Conservation (phyloP, 805 yeast species). For the Candida xiaguanensis region DNA sequence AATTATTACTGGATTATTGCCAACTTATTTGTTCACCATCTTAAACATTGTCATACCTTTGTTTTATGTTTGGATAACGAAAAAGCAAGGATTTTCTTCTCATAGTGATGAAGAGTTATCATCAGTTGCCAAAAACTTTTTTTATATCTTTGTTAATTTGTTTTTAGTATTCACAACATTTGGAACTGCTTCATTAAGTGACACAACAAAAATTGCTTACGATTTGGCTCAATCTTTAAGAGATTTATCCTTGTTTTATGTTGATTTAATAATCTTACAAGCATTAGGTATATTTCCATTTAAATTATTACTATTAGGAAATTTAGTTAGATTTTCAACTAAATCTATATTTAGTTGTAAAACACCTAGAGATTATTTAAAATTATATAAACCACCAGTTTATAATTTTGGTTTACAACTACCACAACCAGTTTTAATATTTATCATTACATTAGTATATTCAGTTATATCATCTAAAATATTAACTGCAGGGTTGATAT, state of each 20-base stretch:
- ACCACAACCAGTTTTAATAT: conserved; percentile 86
- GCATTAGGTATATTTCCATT: conserved; percentile 90
- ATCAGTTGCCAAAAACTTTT: conserved; percentile 87
- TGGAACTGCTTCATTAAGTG: conserved; percentile 86
- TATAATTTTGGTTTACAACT: conserved; percentile 88
- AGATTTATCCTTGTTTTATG: conserved; percentile 81
- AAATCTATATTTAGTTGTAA: conserved; percentile 56
- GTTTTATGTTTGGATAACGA: conserved; percentile 77
- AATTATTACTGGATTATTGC: conserved; percentile 82
- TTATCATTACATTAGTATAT: conserved; percentile 81
- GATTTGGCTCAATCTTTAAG: conserved; percentile 79
- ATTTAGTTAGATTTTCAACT: conserved; percentile 65
- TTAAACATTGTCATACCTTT: conserved; percentile 83
- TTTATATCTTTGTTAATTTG: conserved; percentile 89
- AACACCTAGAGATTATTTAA: conserved; percentile 79
- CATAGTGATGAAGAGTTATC: conserved; percentile 91
- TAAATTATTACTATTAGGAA: conserved; percentile 76
- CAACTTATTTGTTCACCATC: conserved; percentile 85
- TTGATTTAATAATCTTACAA: conserved; percentile 76
- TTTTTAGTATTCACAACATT: conserved; percentile 92
- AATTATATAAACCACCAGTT: conserved; percentile 80
- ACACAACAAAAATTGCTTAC: conserved; percentile 84
- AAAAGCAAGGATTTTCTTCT: conserved; percentile 84
- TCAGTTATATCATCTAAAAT: conserved; percentile 88
- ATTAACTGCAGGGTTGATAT: conserved; percentile 75